A percentile compares a stretch with the other conserved stretches of the same genome.
These are phyloP conservation scores for Alternaria consortialis DNA, from an alignment of 2,329 filamentous ascomycete genomes.

Conservation along the genomic window DNA sequence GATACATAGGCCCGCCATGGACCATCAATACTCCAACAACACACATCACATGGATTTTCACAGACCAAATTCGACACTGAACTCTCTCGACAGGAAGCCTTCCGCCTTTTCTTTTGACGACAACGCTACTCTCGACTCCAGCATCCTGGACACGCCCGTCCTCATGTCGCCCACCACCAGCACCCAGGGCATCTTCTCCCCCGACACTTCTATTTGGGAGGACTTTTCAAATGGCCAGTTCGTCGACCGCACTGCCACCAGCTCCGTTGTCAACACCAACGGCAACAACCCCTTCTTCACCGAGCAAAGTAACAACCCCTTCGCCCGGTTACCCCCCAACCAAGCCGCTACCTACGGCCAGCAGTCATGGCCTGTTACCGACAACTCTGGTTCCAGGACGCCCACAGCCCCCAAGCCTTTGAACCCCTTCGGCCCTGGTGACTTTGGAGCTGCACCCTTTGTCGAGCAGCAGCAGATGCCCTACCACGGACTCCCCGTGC, in stretches of 20 bases:
- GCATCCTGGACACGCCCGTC: conserved; percentile 51
- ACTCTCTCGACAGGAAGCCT: conserved; percentile 50
- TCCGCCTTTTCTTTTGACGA: conserved; percentile 59
- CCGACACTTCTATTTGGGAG: conserved; percentile 61
- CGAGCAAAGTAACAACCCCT: conserved; percentile 64
- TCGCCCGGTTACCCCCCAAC: conserved; percentile 67
- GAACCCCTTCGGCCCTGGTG: conserved; percentile 65
- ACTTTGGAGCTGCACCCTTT: conserved; percentile 60
- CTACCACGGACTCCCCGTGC: conserved; percentile 50
- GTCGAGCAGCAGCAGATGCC: conserved; percentile 53
- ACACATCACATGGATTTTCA: conserved; percentile 50
- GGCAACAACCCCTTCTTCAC: conserved; percentile 60
- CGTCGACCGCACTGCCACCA: conserved; percentile 49
- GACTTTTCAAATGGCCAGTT: conserved; percentile 54
- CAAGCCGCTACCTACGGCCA: conserved; percentile 59
- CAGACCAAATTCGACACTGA: conserved; percentile 48
- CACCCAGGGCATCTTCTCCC: conserved; percentile 61
- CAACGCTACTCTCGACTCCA: conserved; percentile 62
- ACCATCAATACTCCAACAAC: conserved; percentile 39
- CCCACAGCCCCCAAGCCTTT: conserved; percentile 77
- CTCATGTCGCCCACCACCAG: conserved; percentile 61
- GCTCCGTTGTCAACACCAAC: conserved; percentile 53
- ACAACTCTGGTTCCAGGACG: conserved; percentile 75
- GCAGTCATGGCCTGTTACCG: conserved; percentile 68
- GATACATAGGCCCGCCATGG: conserved; percentile 53